Conservation (phyloP, 495 filamentous ascomycete genomes). For the Hyphodiscus hymeniophilus region DNA sequence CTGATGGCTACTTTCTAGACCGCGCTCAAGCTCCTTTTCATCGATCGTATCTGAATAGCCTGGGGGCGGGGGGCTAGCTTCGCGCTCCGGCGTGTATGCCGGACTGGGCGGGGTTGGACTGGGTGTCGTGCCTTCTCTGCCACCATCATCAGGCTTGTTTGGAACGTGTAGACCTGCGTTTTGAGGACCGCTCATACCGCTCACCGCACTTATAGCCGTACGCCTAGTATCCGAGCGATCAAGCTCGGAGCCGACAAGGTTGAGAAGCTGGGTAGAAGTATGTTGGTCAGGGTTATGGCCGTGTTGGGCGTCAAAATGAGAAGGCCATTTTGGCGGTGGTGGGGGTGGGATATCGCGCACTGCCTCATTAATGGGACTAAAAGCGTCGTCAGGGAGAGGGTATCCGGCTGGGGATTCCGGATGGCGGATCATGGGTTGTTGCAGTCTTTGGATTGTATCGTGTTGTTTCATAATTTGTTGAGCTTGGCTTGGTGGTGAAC, state of each 20-base stretch:
- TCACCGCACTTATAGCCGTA: slow-evolving; percentile 11
- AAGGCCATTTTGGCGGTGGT: slow-evolving; percentile 17
- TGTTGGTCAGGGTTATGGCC: background rate
- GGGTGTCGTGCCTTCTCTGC: background rate
- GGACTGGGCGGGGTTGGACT: background rate
- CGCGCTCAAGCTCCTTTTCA: too few species aligned
- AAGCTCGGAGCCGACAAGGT: slow-evolving; percentile 5
- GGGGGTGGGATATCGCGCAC: slow-evolving; percentile 14
- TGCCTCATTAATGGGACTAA: slow-evolving; percentile 14
- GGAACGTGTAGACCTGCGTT: background rate
- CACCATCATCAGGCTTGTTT: background rate
- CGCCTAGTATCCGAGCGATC: slow-evolving; percentile 16
- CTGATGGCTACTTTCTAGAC: too few species aligned
- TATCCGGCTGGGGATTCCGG: slow-evolving; percentile 19
- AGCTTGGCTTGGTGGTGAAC: background rate
- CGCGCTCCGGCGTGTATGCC: background rate
- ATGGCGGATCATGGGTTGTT: slow-evolving; percentile 15
- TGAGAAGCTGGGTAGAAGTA: background rate
- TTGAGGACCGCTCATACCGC: background rate
- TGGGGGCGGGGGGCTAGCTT: background rate
- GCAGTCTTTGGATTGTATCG: slow-evolving; percentile 11
- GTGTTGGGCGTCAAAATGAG: background rate
- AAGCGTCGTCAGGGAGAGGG: slow-evolving; percentile 14
- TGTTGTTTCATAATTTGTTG: background rate
- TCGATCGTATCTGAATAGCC: background rate